These are phyloP conservation scores for Xanthoparmelia taractica DNA, from an alignment of 495 filamentous ascomycete species.

Conservation along the genomic window DNA sequence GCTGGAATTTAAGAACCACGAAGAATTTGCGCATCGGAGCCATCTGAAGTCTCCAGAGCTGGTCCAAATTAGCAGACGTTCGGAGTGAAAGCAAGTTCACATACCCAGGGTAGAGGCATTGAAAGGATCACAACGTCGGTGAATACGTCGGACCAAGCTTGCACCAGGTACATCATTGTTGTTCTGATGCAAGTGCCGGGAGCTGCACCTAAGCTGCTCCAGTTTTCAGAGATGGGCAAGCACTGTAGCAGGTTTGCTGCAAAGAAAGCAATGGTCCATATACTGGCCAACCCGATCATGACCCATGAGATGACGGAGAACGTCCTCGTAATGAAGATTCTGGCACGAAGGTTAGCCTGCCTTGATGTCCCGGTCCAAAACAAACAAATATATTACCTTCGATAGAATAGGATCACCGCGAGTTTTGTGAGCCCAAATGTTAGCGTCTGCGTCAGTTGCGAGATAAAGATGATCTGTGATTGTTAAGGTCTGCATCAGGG, in stretches of 20 bases:
- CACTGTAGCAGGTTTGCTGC: constrained; percentile 16
- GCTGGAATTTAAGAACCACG: constrained; percentile 3
- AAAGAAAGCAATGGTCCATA: constrained; percentile 17
- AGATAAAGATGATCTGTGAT: constrained; percentile 8
- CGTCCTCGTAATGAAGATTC: neutral
- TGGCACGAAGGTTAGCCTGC: neutral
- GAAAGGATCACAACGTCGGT: constrained; percentile 11
- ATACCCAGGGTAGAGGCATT: constrained; percentile 7
- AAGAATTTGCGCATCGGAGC: constrained; percentile 5
- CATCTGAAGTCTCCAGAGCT: constrained; percentile 15
- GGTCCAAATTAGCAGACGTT: neutral
- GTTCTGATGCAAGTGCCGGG: constrained; percentile 11
- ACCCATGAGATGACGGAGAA: neutral
- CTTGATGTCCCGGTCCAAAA: neutral
- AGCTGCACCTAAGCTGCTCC: constrained; percentile 2
- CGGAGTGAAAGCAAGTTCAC: neutral
- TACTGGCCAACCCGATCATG: constrained; percentile 2
- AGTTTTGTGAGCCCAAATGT: constrained; percentile 17
- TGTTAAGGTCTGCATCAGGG: neutral
- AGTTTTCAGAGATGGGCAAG: constrained; percentile 8
- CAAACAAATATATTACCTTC: neutral
- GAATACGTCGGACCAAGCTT: constrained; percentile 13
- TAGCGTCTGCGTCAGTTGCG: constrained; percentile 13
- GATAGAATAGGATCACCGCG: constrained; percentile 11
- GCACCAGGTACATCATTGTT: constrained; percentile 6